phyloP scores from a whole-genome alignment of 2,329 filamentous ascomycete species.

The Aureobasidium sp. region DNA sequence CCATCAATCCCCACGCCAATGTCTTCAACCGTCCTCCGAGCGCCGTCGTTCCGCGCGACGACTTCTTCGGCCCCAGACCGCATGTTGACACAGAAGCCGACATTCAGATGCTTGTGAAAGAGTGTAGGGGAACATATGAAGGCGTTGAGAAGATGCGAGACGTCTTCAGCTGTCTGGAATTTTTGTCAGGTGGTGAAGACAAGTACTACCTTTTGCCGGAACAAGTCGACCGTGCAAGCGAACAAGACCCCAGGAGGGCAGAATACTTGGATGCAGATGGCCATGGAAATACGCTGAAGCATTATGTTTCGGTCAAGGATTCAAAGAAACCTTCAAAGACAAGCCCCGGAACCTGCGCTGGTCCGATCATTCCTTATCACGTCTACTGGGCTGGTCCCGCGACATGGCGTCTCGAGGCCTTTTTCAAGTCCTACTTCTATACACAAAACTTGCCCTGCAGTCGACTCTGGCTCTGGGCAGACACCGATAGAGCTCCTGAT shows the following conservation, averaged over 20 bases:
- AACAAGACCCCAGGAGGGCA: slow-evolving; percentile 33
- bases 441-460: slow-evolving; percentile 49
- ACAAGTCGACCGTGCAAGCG: slow-evolving; percentile 30
- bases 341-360: slow-evolving; percentile 41
- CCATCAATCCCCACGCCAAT: slow-evolving; percentile 44
- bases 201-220: slow-evolving; percentile 44
- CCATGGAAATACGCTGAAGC: slow-evolving; percentile 29
- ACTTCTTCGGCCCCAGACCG: slow-evolving; percentile 43
- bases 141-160: slow-evolving; percentile 49
- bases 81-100: slow-evolving; percentile 47
- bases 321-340: slow-evolving; percentile 31
- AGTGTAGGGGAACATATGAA: slow-evolving; percentile 43
- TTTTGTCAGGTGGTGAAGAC: slow-evolving; percentile 39
- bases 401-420: slow-evolving; percentile 49
- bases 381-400: slow-evolving; percentile 50
- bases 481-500: slow-evolving; percentile 43
- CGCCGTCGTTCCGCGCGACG: slow-evolving; percentile 42
- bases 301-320: slow-evolving; percentile 29
- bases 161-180: slow-evolving; percentile 45
- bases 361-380: slow-evolving; percentile 49
- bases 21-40: slow-evolving; percentile 46
- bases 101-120: slow-evolving; percentile 42
- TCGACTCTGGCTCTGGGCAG: slow-evolving; percentile 46
- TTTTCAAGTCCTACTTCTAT: slow-evolving; percentile 49
- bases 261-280: slow-evolving; percentile 36